Evolutionary conservation across 78 protist species (phyloP).

Genomic region (Paulinella micropora): DNA sequence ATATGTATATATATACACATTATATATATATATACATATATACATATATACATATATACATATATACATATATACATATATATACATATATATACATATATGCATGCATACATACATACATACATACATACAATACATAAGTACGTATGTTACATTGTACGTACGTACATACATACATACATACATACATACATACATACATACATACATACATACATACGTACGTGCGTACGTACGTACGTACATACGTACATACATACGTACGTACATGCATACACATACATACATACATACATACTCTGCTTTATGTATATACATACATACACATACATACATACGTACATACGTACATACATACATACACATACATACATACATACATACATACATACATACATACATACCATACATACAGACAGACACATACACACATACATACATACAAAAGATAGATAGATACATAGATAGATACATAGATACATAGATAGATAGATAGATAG

Average conservation of each 20-base stretch:
- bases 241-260: not conserved
- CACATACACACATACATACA: too few relatives aligned
- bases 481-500: too few relatives aligned
- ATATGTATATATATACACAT: not conserved
- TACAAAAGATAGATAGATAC: too few relatives aligned
- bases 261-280: not conserved
- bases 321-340: not conserved
- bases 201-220: not conserved
- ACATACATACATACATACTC: too few relatives aligned
- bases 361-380: not conserved
- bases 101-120: not conserved
- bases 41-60: not conserved
- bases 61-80: not conserved
- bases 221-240: not conserved
- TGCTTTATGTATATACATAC: too few relatives aligned
- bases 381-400: not conserved
- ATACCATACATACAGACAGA: too few relatives aligned
- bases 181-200: not conserved
- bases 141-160: too few relatives aligned
- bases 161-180: not conserved
- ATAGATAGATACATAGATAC: too few relatives aligned
- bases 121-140: not conserved
- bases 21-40: not conserved
- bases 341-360: not conserved
- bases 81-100: not conserved